Conservation (phyloP, 192 early-diverging fungal genomes). For the Pecoramyces ruminantium region DNA sequence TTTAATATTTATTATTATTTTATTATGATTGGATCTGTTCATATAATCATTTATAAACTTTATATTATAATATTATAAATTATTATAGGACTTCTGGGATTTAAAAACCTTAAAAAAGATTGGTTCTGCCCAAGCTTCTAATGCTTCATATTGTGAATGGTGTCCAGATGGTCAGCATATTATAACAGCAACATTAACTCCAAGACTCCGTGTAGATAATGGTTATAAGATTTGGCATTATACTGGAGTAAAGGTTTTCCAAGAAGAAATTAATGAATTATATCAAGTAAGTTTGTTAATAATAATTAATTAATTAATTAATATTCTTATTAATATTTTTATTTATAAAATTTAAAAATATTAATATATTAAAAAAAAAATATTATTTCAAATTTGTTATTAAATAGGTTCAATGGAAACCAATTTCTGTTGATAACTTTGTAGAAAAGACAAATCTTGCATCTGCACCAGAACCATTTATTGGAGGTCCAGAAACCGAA, state of each 20-base stretch:
- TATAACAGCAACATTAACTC: slow-evolving; percentile 82
- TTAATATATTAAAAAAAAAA: too few relatives aligned
- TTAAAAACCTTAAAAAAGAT: slow-evolving; percentile 70
- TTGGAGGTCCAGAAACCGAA: not conserved
- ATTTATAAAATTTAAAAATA: too few relatives aligned
- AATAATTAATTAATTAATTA: too few relatives aligned
- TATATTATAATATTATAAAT: too few relatives aligned
- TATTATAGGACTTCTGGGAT: slow-evolving; percentile 90
- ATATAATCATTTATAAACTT: too few relatives aligned
- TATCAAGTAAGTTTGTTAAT: slow-evolving; percentile 39
- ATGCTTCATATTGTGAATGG: slow-evolving; percentile 80
- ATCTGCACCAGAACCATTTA: slow-evolving; percentile 32
- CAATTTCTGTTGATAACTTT: slow-evolving; percentile 38
- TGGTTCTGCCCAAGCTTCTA: slow-evolving; percentile 57
- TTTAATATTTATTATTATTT: not conserved
- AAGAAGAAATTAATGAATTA: slow-evolving; percentile 65
- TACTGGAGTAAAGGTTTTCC: slow-evolving; percentile 63
- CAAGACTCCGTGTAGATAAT: slow-evolving; percentile 91
- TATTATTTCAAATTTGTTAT: too few relatives aligned
- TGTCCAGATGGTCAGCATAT: slow-evolving; percentile 81
- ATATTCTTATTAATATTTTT: too few relatives aligned
- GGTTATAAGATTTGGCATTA: slow-evolving; percentile 95
- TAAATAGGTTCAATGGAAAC: slow-evolving; percentile 34
- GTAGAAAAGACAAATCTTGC: slow-evolving; percentile 63
- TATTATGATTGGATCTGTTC: too few relatives aligned